phyloP scores from a whole-genome alignment of 2,329 filamentous ascomycete species.

The Zasmidium angulare region DNA sequence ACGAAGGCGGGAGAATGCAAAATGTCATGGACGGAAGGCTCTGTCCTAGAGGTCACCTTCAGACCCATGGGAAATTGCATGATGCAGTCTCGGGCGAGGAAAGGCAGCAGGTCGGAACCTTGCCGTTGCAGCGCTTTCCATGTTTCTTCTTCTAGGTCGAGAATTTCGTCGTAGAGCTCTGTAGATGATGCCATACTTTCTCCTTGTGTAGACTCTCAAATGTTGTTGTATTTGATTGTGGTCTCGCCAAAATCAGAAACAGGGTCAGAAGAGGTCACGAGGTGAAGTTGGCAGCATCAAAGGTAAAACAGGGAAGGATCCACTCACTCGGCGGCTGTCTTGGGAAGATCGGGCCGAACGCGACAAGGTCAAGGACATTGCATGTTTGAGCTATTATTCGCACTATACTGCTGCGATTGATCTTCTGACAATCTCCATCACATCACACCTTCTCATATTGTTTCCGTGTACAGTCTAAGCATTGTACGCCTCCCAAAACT shows the following conservation, averaged over 20 bases:
- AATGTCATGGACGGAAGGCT: conserved; percentile 29
- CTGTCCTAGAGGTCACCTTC: conserved; percentile 28
- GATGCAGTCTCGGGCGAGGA: conserved; percentile 28
- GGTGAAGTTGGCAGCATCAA: neutral
- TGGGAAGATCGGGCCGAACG: neutral
- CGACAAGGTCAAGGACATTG: too few species aligned
- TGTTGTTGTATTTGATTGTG: neutral
- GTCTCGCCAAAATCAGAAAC: neutral
- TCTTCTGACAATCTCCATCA: neutral
- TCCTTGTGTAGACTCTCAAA: neutral
- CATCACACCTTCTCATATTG: neutral
- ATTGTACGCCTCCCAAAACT: neutral
- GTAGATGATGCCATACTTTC: conserved; percentile 13
- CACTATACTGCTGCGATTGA: too few species aligned
- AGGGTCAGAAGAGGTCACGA: neutral
- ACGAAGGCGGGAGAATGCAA: conserved; percentile 29
- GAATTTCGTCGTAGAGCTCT: conserved; percentile 22
- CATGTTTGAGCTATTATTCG: too few species aligned
- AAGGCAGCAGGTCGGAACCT: conserved; percentile 28
- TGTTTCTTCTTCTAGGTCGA: conserved; percentile 31
- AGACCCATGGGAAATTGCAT: conserved; percentile 31
- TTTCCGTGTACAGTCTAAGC: neutral
- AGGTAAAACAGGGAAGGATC: neutral
- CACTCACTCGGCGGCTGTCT: neutral
- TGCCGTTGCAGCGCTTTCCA: conserved; percentile 29